These are phyloP conservation scores for Coemansia sp. DNA, from an alignment of 192 early-diverging fungal genomes.

Conservation along the genomic window DNA sequence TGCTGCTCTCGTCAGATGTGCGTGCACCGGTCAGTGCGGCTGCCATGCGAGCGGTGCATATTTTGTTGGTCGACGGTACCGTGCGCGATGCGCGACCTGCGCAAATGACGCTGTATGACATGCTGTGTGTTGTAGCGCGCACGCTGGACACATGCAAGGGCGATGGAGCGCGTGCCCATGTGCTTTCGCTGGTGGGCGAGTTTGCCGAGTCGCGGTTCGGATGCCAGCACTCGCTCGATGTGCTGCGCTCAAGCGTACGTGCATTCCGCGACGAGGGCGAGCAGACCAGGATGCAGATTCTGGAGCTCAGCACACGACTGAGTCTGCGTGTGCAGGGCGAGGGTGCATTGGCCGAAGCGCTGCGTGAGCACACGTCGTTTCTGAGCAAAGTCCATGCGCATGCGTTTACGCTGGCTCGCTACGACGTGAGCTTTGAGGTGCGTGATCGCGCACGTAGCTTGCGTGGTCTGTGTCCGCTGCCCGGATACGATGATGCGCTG, in stretches of 20 bases:
- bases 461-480: constrained; percentile 31
- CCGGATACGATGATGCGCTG: constrained; percentile 29
- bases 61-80: constrained; percentile 39
- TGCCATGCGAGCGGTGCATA: constrained; percentile 35
- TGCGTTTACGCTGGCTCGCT: constrained; percentile 83
- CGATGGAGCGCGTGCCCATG: constrained; percentile 71
- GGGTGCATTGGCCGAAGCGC: constrained; percentile 6
- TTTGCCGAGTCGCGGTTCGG: constrained; percentile 64
- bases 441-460: constrained; percentile 83
- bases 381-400: constrained; percentile 64
- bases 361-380: constrained; percentile 8
- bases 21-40: constrained; percentile 21
- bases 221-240: constrained; percentile 69
- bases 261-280: constrained; percentile 56
- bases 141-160: constrained; percentile 17
- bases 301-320: constrained; percentile 68
- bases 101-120: constrained; percentile 48
- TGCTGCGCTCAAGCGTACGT: constrained; percentile 74
- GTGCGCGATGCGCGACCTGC: constrained; percentile 41
- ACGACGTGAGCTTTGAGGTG: constrained; percentile 85
- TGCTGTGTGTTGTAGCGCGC: constrained; percentile 35
- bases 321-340: constrained; percentile 2
- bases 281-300: constrained; percentile 76
- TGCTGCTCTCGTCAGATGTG: constrained; percentile 25
- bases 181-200: constrained; percentile 86